phyloP scores from a whole-genome alignment of 2,329 filamentous ascomycete genomes.

The Aspergillus felis region DNA sequence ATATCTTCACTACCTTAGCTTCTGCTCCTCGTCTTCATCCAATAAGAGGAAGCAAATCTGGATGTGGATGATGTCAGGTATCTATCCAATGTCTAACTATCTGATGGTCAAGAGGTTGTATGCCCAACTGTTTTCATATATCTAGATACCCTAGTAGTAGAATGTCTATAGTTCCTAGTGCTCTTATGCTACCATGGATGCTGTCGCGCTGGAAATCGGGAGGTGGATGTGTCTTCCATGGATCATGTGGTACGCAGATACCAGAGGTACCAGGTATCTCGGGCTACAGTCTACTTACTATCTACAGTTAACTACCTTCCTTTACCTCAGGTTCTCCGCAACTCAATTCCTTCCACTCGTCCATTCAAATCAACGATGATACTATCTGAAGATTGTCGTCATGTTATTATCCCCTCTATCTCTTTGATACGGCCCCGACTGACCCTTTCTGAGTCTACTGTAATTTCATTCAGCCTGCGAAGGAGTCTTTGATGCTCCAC shows the following conservation, averaged over 20 bases:
- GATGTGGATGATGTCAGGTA: neutral
- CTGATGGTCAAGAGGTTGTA: neutral
- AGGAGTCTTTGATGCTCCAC: neutral
- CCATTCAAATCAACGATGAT: neutral
- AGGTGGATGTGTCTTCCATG: neutral
- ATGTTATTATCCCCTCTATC: neutral
- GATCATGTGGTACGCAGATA: neutral
- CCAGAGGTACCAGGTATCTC: neutral
- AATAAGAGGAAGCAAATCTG: neutral
- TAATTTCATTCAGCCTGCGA: neutral
- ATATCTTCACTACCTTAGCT: neutral
- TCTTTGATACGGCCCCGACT: too few species aligned
- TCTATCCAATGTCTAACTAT: too few species aligned
- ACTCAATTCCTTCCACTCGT: neutral
- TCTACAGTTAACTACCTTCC: too few species aligned
- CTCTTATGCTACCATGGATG: slow-evolving; percentile 3
- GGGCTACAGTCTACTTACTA: too few species aligned
- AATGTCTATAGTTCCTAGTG: neutral
- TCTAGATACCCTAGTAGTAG: neutral
- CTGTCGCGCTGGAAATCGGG: neutral
- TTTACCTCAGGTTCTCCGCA: neutral
- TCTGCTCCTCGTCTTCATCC: neutral
- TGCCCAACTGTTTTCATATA: neutral
- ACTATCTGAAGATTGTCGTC: neutral
- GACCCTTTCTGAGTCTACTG: neutral